A percentile compares a stretch with the other conserved stretches of the same genome.
These are phyloP conservation scores for Toxoplasma gondii DNA, from an alignment of 169 alveolate species.

Conservation along the genomic window DNA sequence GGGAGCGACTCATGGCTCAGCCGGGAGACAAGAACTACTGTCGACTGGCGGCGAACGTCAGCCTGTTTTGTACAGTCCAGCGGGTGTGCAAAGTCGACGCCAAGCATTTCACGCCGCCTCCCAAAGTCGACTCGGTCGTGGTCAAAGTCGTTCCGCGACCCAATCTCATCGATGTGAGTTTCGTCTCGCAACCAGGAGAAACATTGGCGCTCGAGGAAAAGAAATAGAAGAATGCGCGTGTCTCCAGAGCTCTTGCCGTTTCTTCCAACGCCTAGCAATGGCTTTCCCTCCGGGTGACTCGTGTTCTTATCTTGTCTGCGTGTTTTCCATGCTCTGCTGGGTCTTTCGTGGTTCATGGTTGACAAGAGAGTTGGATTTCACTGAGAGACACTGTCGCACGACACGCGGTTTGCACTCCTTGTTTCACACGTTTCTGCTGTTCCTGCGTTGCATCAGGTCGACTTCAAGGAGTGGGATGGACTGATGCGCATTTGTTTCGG, in stretches of 20 bases:
- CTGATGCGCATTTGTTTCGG: slow-evolving; percentile 96
- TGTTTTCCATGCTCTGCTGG: neutral
- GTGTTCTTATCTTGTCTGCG: neutral
- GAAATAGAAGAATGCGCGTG: neutral
- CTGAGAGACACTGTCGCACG: too few relatives aligned
- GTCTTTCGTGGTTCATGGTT: neutral
- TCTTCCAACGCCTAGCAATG: neutral
- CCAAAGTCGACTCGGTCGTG: slow-evolving; percentile 98
- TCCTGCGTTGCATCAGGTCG: slow-evolving; percentile 73
- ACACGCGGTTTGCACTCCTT: neutral
- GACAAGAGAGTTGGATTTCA: too few relatives aligned
- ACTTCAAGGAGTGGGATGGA: slow-evolving; percentile 99
- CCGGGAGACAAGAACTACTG: slow-evolving; percentile 96
- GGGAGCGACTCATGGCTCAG: slow-evolving; percentile 96
- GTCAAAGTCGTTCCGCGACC: slow-evolving; percentile 97
- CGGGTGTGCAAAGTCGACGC: slow-evolving; percentile 95
- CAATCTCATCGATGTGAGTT: slow-evolving; percentile 87
- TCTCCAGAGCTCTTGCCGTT: neutral
- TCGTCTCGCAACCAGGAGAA: neutral
- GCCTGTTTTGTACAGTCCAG: slow-evolving; percentile 86
- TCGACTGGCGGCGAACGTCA: slow-evolving; percentile 93
- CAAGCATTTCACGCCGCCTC: slow-evolving; percentile 99
- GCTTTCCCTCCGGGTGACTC: neutral
- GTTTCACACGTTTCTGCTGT: too few relatives aligned
- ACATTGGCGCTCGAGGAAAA: neutral